Percentiles rank a stretch among this genome's conserved stretches.
Evolutionary conservation across 176 grass and related monocot genomes (phyloP).

Genomic region (Coix lacrymajobi): DNA sequence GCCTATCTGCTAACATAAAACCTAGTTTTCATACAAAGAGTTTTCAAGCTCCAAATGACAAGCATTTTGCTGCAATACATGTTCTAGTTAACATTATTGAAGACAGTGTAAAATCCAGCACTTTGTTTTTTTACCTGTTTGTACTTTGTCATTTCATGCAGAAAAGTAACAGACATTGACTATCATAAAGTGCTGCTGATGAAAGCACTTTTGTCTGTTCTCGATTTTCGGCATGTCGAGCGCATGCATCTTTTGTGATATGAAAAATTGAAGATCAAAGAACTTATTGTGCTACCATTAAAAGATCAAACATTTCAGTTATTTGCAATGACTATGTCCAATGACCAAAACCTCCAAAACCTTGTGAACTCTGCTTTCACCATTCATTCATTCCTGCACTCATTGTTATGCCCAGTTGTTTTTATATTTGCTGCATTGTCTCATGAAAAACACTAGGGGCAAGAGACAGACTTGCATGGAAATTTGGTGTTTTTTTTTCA

Average conservation of each 20-base stretch:
- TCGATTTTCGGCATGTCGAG: background rate
- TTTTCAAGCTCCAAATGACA: slow-evolving; percentile 7
- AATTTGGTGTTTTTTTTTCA: background rate
- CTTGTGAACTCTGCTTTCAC: background rate
- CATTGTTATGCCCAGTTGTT: background rate
- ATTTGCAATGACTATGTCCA: background rate
- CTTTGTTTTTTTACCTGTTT: slow-evolving; percentile 31
- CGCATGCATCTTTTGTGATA: background rate
- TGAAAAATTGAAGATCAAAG: background rate
- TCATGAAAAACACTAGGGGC: background rate
- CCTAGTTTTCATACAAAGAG: background rate
- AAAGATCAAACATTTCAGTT: slow-evolving; percentile 15
- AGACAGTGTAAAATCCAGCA: slow-evolving; percentile 9
- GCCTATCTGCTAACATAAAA: slow-evolving; percentile 13
- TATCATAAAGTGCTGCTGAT: slow-evolving; percentile 35
- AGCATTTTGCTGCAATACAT: slow-evolving; percentile 24
- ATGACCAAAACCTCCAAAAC: slow-evolving; percentile 22
- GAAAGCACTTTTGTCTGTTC: slow-evolving; percentile 21
- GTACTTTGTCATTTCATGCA: slow-evolving; percentile 25
- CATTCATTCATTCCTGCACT: background rate
- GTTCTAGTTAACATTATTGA: background rate
- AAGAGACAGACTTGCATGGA: background rate
- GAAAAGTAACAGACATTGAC: slow-evolving; percentile 6
- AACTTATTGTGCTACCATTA: slow-evolving; percentile 19
- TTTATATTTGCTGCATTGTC: background rate